A percentile compares a stretch with the other conserved stretches of the same genome.
Conservation (phyloP, 225 moss, liverwort and hornwort species). For the Physcomitrium patens region DNA sequence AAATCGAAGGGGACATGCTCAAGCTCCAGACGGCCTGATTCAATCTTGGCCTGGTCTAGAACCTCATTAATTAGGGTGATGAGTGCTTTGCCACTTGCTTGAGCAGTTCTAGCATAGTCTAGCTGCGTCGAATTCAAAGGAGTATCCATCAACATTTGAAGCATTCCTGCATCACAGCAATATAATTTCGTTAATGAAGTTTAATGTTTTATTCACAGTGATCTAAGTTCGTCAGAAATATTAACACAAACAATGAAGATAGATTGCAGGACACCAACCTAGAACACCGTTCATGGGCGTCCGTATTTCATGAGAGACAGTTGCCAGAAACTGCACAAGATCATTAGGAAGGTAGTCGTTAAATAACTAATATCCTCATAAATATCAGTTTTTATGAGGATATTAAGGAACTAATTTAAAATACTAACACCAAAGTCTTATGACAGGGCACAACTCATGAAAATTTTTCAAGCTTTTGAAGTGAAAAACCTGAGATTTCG, state of each 20-base stretch:
- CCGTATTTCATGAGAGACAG: constrained; percentile 72
- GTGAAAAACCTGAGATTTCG: constrained; percentile 62
- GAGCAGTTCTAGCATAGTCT: constrained; percentile 69
- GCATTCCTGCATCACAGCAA: constrained; percentile 57
- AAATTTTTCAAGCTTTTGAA: not conserved
- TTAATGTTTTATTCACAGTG: too few species aligned
- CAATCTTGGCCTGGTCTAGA: constrained; percentile 75
- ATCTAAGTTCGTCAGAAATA: not conserved
- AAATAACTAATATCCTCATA: constrained; percentile 17
- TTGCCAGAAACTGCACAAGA: constrained; percentile 66
- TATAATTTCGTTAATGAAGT: constrained; percentile 14
- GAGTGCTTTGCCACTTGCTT: constrained; percentile 78
- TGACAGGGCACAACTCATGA: not conserved
- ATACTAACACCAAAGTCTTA: not conserved
- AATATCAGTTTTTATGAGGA: too few species aligned
- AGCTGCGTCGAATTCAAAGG: constrained; percentile 58
- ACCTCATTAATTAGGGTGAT: constrained; percentile 78
- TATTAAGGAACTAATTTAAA: too few species aligned
- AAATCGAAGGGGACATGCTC: constrained; percentile 68
- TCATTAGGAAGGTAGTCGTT: constrained; percentile 16
- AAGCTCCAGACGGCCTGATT: constrained; percentile 76
- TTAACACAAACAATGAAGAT: not conserved
- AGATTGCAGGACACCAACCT: constrained; percentile 44
- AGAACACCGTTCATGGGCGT: constrained; percentile 79
- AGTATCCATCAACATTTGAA: constrained; percentile 79